A percentile compares a stretch with the other conserved stretches of the same genome.
phyloP scores from a whole-genome alignment of 495 filamentous ascomycete genomes.

The Thermochaetoides thermophila region DNA sequence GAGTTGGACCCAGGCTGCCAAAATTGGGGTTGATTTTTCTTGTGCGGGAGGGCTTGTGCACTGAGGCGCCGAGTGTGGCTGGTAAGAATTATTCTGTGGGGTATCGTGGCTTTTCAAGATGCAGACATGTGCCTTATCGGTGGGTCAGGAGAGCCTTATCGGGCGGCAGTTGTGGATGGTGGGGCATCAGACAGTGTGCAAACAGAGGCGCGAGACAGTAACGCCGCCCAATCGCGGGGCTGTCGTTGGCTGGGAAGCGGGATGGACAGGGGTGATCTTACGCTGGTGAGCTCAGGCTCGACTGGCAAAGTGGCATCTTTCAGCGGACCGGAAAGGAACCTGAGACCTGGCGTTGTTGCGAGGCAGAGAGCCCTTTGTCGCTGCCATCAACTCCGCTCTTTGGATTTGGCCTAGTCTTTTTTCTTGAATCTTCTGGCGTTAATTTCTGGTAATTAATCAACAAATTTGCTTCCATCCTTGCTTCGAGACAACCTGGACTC shows the following conservation, averaged over 20 bases:
- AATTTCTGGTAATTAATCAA: no score
- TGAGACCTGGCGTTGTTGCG: conserved; percentile 17
- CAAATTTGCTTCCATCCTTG: no score
- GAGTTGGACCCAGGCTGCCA: conserved; percentile 4
- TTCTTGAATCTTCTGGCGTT: no score
- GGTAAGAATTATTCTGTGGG: conserved; percentile 9
- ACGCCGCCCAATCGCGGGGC: conserved; percentile 1
- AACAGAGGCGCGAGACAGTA: neutral
- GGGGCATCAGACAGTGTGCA: neutral
- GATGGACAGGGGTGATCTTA: conserved; percentile 3
- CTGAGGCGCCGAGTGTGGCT: no score
- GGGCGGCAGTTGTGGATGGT: no score
- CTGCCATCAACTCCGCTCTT: conserved; percentile 5
- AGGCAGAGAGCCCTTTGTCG: conserved; percentile 11
- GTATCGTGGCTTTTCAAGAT: neutral
- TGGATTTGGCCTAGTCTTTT: neutral
- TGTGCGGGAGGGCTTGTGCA: conserved; percentile 16
- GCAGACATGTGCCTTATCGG: conserved; percentile 7
- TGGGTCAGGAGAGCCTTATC: neutral
- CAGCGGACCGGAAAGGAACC: no score
- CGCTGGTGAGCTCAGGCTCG: conserved; percentile 1
- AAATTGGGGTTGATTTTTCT: conserved; percentile 19
- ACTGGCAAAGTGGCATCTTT: conserved; percentile 25
- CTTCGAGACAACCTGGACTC: no score
- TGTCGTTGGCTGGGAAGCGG: neutral